Percentiles rank a stretch among this genome's conserved stretches.
Conservation (phyloP, 2,329 filamentous ascomycete species). For the Penicillium sp. region DNA sequence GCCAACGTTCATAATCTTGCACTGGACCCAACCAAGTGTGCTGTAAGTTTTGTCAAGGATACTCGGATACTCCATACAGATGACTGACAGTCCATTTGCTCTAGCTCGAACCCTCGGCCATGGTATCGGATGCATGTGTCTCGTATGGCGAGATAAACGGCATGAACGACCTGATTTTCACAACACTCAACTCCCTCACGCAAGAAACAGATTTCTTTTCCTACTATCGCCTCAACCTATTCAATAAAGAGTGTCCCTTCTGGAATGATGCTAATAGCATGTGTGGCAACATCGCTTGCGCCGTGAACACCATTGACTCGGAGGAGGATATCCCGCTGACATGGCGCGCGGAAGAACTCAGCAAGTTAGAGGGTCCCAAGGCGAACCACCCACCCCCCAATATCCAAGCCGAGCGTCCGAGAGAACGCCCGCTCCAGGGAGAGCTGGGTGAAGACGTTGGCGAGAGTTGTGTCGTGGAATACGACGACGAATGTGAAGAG, state of each 20-base stretch:
- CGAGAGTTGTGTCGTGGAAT: constrained; percentile 95
- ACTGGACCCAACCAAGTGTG: constrained; percentile 48
- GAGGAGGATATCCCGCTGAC: constrained; percentile 89
- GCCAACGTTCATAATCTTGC: constrained; percentile 44
- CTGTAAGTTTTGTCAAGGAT: constrained; percentile 47
- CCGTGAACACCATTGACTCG: constrained; percentile 90
- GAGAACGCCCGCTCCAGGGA: constrained; percentile 73
- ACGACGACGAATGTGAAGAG: constrained; percentile 95
- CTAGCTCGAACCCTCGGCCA: constrained; percentile 82
- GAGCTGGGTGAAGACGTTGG: constrained; percentile 80
- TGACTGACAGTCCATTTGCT: constrained; percentile 11
- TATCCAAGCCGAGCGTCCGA: constrained; percentile 66
- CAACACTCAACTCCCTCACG: constrained; percentile 76
- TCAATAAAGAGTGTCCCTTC: constrained; percentile 91
- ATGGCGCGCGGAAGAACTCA: constrained; percentile 88
- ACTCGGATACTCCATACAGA: neutral
- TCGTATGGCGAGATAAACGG: constrained; percentile 87
- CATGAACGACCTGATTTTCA: constrained; percentile 74
- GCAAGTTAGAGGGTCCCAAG: constrained; percentile 85
- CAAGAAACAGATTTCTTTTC: constrained; percentile 95
- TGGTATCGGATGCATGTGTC: constrained; percentile 90
- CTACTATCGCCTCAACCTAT: constrained; percentile 93
- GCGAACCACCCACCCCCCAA: constrained; percentile 82
- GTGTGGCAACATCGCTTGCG: constrained; percentile 95
- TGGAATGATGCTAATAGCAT: constrained; percentile 92